Evolutionary conservation across 805 yeast genomes (phyloP), one percentile per base, ranked within the genome.

Genomic region (Zygoascus flipseniorum): DNA sequence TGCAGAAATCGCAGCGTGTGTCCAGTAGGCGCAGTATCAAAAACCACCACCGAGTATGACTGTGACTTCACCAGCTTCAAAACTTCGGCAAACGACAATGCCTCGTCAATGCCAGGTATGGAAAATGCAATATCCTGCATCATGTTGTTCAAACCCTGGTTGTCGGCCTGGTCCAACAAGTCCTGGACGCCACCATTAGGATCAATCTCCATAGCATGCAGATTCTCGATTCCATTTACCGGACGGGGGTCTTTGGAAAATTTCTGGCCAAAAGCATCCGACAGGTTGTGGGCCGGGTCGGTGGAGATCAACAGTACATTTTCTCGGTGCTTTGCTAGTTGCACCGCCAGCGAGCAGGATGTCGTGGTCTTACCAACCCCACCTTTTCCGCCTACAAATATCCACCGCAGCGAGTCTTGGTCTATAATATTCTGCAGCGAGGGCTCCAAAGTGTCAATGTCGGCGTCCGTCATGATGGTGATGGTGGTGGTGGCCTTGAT

Each of bases 11-110:
- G 81, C 62, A 93, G 76, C 1, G 99, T 93, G 71, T 93, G 99
- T 39, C 99, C 99, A 0, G 99, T 93, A 62, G 99, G 99, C 0
- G 99, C 99, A n/a, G 99, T 93, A 70, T 93, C 99, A 65, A 93
- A 93, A 60, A 93, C 89, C 59, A 93, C 90, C 8, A 96, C 89
- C 61, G 86, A 89, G 68, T 86, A 93, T 47, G 76, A 76, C 56
- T 78, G 72, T 60, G 79, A 82, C 71, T 89, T 90, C 70, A 93
- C 90, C 67, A 93, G 98, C 69, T 93, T 93, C 78, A 93, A 80
- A 35, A 93, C 98, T 72, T 93, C 99, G 85, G 95, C 93, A 67
- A 93, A 93, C 14, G 97, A 89, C 63, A 93, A 77, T 0, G 98
- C 98, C 74, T 93, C 99, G 69, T 93, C 99, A 49, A 93, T 89